These are phyloP conservation scores for Hibiscus trionum DNA, from an alignment of 345 rosid species.

Conservation along the genomic window DNA sequence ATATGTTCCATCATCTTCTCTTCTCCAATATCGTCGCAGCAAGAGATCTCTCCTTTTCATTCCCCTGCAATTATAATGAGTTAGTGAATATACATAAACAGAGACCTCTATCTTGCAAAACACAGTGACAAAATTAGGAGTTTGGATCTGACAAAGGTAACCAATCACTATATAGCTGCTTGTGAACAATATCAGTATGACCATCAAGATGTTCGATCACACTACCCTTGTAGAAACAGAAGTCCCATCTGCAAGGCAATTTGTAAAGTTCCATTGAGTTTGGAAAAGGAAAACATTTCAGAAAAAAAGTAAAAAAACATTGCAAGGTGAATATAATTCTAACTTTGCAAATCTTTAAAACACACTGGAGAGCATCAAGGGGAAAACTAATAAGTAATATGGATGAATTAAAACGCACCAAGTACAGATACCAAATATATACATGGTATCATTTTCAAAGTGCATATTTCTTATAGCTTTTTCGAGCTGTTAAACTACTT, in stretches of 20 bases:
- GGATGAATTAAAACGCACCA: neutral
- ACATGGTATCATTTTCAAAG: neutral
- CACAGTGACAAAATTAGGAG: neutral
- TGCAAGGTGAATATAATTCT: neutral
- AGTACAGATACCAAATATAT: neutral
- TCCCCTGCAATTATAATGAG: conserved; percentile 48
- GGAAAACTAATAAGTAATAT: neutral
- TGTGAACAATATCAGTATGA: conserved; percentile 87
- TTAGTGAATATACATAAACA: conserved; percentile 16
- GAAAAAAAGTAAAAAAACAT: neutral
- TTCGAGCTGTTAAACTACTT: neutral
- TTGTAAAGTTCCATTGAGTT: conserved; percentile 5
- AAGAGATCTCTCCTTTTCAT: conserved; percentile 74
- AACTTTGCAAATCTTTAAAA: neutral
- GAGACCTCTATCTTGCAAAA: conserved; percentile 1
- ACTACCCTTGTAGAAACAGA: conserved; percentile 83
- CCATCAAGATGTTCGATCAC: conserved; percentile 94
- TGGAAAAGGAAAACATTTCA: neutral
- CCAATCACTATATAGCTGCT: conserved; percentile 76
- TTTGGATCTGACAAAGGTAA: conserved; percentile 59
- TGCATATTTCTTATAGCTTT: neutral
- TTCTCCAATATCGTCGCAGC: conserved; percentile 88
- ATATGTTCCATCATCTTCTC: conserved; percentile 96
- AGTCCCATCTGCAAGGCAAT: conserved; percentile 76
- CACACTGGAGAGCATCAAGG: neutral